Evolutionary conservation across 805 yeast species (phyloP).

Genomic region (Metschnikowia baotianmanensis): DNA sequence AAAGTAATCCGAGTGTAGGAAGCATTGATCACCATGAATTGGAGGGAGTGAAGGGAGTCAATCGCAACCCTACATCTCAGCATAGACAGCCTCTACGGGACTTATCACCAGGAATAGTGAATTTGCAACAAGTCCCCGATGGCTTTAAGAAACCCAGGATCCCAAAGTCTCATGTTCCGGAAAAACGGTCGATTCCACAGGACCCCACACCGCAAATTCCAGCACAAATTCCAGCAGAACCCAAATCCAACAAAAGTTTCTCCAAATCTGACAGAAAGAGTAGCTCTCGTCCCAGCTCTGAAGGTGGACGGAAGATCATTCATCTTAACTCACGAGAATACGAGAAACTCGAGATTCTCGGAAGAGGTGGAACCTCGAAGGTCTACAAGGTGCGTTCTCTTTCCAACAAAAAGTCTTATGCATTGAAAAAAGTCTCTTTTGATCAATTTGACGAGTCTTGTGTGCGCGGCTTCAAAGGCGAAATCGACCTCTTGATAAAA

Average conservation of each 20-base stretch:
- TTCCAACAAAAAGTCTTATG: constrained; percentile 58
- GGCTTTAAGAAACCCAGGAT: constrained; percentile 36
- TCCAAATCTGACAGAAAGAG: background rate
- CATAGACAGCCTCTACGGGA: constrained; percentile 13
- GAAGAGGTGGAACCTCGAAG: constrained; percentile 90
- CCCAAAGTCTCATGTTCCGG: constrained; percentile 15
- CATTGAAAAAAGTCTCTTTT: constrained; percentile 76
- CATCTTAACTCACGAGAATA: constrained; percentile 58
- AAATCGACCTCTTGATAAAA: constrained; percentile 68
- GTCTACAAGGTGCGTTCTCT: constrained; percentile 72
- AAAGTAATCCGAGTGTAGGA: too few species aligned
- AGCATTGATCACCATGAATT: too few species aligned
- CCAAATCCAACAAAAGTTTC: background rate
- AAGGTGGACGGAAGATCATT: constrained; percentile 28
- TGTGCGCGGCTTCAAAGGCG: constrained; percentile 81
- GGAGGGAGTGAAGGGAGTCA: too few species aligned
- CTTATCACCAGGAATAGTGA: constrained; percentile 13
- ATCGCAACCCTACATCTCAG: too few species aligned
- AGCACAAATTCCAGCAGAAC: too few species aligned
- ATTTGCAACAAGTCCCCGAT: constrained; percentile 14
- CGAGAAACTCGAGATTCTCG: constrained; percentile 73
- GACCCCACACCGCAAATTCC: constrained; percentile 8
- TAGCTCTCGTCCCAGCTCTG: constrained; percentile 15
- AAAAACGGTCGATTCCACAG: background rate
- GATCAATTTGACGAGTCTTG: constrained; percentile 79